phyloP scores from a whole-genome alignment of 345 rosid genomes.

The Salix dunnii region DNA sequence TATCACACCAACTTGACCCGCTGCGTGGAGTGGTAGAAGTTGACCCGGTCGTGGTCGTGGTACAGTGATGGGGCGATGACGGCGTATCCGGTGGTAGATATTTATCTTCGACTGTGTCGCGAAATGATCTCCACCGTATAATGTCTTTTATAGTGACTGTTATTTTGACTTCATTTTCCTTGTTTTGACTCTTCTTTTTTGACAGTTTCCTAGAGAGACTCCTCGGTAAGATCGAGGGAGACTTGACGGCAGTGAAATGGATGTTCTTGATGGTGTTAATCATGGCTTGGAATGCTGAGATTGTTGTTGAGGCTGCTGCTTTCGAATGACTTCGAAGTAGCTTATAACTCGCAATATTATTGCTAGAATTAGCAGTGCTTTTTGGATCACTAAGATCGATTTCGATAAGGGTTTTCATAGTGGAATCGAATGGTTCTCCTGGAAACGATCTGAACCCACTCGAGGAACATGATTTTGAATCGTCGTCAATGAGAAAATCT shows the following conservation, averaged over 20 bases:
- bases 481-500: constrained; percentile 75
- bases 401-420: constrained; percentile 4
- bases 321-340: constrained; percentile 42
- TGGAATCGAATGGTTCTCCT: constrained; percentile 12
- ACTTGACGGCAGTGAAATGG: constrained; percentile 29
- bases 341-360: constrained; percentile 5
- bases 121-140: constrained; percentile 76
- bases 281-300: constrained; percentile 44
- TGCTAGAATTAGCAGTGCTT: background rate
- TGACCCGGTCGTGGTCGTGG: constrained; percentile 38
- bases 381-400: background rate
- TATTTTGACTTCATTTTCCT: constrained; percentile 11
- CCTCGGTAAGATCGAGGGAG: constrained; percentile 44
- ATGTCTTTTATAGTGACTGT: constrained; percentile 65
- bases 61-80: constrained; percentile 31
- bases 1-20: constrained; percentile 81
- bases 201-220: constrained; percentile 51
- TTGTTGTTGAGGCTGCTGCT: constrained; percentile 28
- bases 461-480: constrained; percentile 42
- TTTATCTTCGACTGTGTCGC: constrained; percentile 49
- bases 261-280: constrained; percentile 48
- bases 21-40: constrained; percentile 28
- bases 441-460: constrained; percentile 42
- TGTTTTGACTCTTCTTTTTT: constrained; percentile 5
- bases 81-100: constrained; percentile 22